Evolutionary conservation across 257 asterid genomes (phyloP).

Genomic region (Jasminum sambac): DNA sequence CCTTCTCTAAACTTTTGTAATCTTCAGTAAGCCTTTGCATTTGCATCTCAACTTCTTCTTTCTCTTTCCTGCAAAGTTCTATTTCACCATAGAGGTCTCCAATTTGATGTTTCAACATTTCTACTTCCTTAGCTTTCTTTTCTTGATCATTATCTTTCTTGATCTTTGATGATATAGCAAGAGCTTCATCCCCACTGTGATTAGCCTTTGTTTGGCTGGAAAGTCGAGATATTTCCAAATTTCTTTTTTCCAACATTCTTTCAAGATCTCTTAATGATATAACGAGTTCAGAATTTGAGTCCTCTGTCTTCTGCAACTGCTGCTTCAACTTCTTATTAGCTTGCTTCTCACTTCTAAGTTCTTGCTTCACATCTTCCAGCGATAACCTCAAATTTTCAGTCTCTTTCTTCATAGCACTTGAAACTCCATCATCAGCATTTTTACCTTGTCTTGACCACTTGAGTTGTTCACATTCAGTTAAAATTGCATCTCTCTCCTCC

Average conservation of each 20-base stretch:
- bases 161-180: conserved; percentile 29
- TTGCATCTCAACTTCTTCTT: conserved; percentile 45
- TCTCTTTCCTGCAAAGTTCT: conserved; percentile 62
- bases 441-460: conserved; percentile 37
- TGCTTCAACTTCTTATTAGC: conserved; percentile 53
- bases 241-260: conserved; percentile 64
- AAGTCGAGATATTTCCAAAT: conserved; percentile 62
- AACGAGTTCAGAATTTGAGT: conserved; percentile 83
- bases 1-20: conserved; percentile 48
- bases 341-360: conserved; percentile 63
- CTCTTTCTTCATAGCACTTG: conserved; percentile 32
- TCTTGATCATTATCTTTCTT: conserved; percentile 37
- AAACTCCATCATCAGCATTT: conserved; percentile 35
- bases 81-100: conserved; percentile 55
- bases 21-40: conserved; percentile 52
- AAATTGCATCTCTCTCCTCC: conserved; percentile 63
- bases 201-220: conserved; percentile 50
- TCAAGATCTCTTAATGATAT: conserved; percentile 76
- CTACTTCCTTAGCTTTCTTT: conserved; percentile 42
- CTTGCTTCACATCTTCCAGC: conserved; percentile 53
- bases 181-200: conserved; percentile 40
- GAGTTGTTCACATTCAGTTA: conserved; percentile 61
- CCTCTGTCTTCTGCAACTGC: conserved; percentile 78
- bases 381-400: conserved; percentile 36
- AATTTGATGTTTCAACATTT: conserved; percentile 51